Evolutionary conservation across 176 grass and related monocot genomes (phyloP), one percentile per base, ranked within the genome.

Genomic region (Stipa capillata): DNA sequence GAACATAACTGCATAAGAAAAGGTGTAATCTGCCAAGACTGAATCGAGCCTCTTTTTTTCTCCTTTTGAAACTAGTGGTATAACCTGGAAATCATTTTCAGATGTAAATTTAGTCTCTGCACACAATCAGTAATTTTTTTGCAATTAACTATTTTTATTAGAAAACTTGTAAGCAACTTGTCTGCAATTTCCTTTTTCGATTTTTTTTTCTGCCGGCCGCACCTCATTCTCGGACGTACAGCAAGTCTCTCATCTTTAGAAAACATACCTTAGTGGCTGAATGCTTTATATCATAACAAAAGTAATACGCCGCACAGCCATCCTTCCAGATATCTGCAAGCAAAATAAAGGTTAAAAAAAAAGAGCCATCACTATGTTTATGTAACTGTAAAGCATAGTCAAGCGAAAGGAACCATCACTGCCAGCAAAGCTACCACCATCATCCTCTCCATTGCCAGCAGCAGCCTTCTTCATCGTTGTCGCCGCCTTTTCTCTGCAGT

Each of bases 381-480:
- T 57, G 63, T 15, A 36, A 47, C 8, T 70, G 73, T 60, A 84
- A 69, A 84, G 62, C 12, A 50, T 15, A 69, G 28, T 68, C 28
- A 47, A 69, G 64, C 18, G 8, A 59, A 62, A 78, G 52, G 27
- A 60, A 64, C 49, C 31, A 63, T 20, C 8, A 9, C 65, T 68
- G 48, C 69, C 58, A 86, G 60, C 78, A 68, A 64, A 62, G 55
- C 49, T 10, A 68, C 18, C 23, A 87, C 58, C 71, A 77, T 68
- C 47, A 48, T 69, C 85, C 61, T 4, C 78, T 61, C 60, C 70
- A 35, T 50, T 29, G 51, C 78, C 34, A 53, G 27, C 49, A 23
- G 58, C 71, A 58, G 31, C 42, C 60, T 69, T 76, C 13, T 51
- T 51, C 69, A 14, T 82, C 17, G 6, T 18, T 63, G 66, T 63